These are phyloP conservation scores for Talaromyces rugulosus DNA, from an alignment of 2,329 filamentous ascomycete genomes.

Conservation along the genomic window DNA sequence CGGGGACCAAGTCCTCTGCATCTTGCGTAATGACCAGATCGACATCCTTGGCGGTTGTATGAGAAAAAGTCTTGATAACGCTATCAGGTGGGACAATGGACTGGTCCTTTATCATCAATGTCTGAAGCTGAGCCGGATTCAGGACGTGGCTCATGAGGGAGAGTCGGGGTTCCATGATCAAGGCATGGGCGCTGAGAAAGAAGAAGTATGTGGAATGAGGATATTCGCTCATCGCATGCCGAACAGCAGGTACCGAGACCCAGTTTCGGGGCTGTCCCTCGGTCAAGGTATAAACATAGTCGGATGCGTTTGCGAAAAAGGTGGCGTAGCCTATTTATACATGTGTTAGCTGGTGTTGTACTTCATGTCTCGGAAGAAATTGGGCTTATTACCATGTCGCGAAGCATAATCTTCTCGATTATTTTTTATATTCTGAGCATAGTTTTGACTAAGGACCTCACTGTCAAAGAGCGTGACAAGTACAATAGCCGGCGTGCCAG, in stretches of 20 bases:
- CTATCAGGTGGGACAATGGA: conserved; percentile 91
- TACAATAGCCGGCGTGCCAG: conserved; percentile 54
- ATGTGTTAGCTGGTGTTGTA: conserved; percentile 3
- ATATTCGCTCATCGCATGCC: conserved; percentile 79
- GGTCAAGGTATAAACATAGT: conserved; percentile 57
- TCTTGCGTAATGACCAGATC: conserved; percentile 85
- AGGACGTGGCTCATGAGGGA: conserved; percentile 70
- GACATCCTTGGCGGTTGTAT: conserved; percentile 72
- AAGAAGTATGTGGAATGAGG: conserved; percentile 78
- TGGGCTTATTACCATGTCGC: conserved; percentile 65
- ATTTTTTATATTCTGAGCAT: conserved; percentile 68
- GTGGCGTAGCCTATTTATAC: conserved; percentile 67
- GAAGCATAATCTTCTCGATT: conserved; percentile 83
- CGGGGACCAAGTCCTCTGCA: conserved; percentile 67
- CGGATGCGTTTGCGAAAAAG: conserved; percentile 72
- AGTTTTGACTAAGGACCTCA: conserved; percentile 58
- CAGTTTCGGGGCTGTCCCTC: conserved; percentile 39
- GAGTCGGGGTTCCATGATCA: conserved; percentile 79
- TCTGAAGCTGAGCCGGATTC: conserved; percentile 62
- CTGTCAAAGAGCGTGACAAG: conserved; percentile 82
- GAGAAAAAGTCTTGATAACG: conserved; percentile 89
- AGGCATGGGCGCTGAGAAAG: conserved; percentile 76
- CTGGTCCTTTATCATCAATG: conserved; percentile 76
- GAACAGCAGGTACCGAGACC: conserved; percentile 74
- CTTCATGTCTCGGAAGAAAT: background rate